Percentiles rank a stretch among this genome's conserved stretches.
phyloP scores from a whole-genome alignment of 2,329 filamentous ascomycete species.

The Talaromyces sp. region DNA sequence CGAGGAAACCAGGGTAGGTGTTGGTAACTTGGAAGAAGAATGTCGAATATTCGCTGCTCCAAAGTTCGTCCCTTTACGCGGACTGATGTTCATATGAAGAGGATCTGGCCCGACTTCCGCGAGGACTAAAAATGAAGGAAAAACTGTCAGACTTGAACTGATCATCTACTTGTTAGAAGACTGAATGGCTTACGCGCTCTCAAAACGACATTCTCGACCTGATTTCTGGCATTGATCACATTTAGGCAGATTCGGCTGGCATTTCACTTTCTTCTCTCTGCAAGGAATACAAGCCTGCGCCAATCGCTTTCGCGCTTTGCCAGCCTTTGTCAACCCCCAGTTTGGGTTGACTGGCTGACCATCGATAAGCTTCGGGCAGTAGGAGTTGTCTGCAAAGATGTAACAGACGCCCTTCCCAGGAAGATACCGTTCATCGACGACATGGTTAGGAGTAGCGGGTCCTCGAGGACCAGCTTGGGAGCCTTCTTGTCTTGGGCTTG shows the following conservation, averaged over 20 bases:
- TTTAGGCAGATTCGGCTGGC: slow-evolving; percentile 80
- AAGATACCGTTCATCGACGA: slow-evolving; percentile 48
- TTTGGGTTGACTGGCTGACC: slow-evolving; percentile 84
- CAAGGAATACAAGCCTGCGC: slow-evolving; percentile 92
- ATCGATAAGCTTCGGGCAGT: slow-evolving; percentile 79
- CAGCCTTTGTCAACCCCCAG: slow-evolving; percentile 92
- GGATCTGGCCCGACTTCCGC: slow-evolving; percentile 24
- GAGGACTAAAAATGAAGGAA: slow-evolving; percentile 26
- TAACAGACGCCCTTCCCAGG: slow-evolving; percentile 78
- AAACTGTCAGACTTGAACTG: neutral
- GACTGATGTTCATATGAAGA: slow-evolving; percentile 18
- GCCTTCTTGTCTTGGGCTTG: slow-evolving; percentile 13
- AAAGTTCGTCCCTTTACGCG: neutral
- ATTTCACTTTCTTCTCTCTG: slow-evolving; percentile 96
- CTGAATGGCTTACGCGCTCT: slow-evolving; percentile 67
- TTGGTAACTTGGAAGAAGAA: neutral
- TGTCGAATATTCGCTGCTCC: neutral
- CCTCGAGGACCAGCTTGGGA: slow-evolving; percentile 21
- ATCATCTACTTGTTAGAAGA: neutral
- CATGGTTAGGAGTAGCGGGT: slow-evolving; percentile 28
- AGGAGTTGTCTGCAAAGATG: slow-evolving; percentile 79
- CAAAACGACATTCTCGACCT: slow-evolving; percentile 77
- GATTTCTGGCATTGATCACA: slow-evolving; percentile 93
- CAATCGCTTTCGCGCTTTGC: slow-evolving; percentile 84
- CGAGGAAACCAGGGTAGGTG: neutral